Evolutionary conservation across 495 filamentous ascomycete genomes (phyloP).

Genomic region (Aspergillus nidulans): DNA sequence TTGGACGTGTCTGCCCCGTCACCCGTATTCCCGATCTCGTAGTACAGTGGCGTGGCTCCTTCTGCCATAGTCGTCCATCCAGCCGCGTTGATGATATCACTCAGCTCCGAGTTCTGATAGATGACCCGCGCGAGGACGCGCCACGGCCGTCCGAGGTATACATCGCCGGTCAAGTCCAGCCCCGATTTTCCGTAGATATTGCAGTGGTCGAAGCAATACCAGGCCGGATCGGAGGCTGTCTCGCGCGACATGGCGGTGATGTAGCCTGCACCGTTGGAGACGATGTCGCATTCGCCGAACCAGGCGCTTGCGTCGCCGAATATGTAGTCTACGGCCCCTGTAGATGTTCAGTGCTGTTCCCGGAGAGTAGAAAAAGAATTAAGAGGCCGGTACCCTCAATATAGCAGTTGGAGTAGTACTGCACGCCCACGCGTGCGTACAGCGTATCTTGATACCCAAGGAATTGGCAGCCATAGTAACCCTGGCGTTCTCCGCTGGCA

Average conservation of each 20-base stretch:
- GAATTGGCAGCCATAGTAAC: conserved; percentile 57
- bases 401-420: conserved; percentile 53
- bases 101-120: conserved; percentile 57
- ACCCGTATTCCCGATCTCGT: conserved; percentile 58
- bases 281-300: conserved; percentile 59
- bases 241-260: conserved; percentile 60
- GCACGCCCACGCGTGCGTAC: conserved; percentile 51
- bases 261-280: conserved; percentile 42
- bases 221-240: conserved; percentile 44
- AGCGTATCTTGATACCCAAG: conserved; percentile 63
- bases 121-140: conserved; percentile 57
- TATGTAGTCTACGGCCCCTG: conserved; percentile 54
- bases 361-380: too few relatives aligned
- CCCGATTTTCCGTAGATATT: conserved; percentile 44
- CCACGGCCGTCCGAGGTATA: conserved; percentile 68
- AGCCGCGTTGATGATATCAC: conserved; percentile 53
- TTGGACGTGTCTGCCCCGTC: conserved; percentile 51
- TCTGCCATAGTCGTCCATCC: conserved; percentile 46
- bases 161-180: conserved; percentile 43
- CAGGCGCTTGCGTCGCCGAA: conserved; percentile 63
- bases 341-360: too few relatives aligned
- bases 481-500: conserved; percentile 46
- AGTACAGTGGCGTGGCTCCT: conserved; percentile 50
- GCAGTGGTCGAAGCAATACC: conserved; percentile 62
- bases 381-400: conserved; percentile 41